Evolutionary conservation across 139 green algal genomes (phyloP), one percentile per base, ranked within the genome.

Genomic region (Chlorella ohadii): DNA sequence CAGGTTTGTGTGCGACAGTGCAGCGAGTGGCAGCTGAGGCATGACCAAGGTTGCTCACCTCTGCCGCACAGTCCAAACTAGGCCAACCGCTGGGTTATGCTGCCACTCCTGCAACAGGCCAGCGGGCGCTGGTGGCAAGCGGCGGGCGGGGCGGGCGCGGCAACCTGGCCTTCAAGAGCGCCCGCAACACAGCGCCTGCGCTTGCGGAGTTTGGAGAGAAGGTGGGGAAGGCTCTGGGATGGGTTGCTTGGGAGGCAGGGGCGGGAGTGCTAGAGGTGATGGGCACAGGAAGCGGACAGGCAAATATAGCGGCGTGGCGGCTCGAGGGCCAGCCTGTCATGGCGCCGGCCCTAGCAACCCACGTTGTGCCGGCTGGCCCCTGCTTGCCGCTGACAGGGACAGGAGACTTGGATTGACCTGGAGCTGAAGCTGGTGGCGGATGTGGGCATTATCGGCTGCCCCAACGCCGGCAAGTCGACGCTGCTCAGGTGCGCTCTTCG

Each of bases 401-500:
- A 59, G 16, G 93, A 97, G 84, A 63, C 79, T 59, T 98, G 94
- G 93, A n/a, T 97, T 28, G 92, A 98, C 72, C 90, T 99, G 81
- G 96, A 99, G 91, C 93, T 99, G 63, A 96, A 96, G 88, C 80
- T 92, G 68, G 84, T 99, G 41, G 97, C 97, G 1, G 97, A 99
- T 84, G 95, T 98, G 34, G 97, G 97, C 82, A 98, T 99, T 80
- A 92, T 99, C 5, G 97, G 97, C 23, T 91, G 96, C 17, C 97
- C 97, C 57, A 98, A 98, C 85, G 96, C 92, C 5, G 97, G 97
- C 76, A 99, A 99, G 88, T 93, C 78, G 74, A 99, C 97, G 20
- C 91, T 99, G 79, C 92, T 99, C 64, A 86, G 70, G 77, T 81
- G 74, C 33, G 75, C 44, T 11, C 7, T 6, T 6, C 6, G 51